Evolutionary conservation across 345 rosid genomes (phyloP).

Genomic region (Arabis hirsuta): DNA sequence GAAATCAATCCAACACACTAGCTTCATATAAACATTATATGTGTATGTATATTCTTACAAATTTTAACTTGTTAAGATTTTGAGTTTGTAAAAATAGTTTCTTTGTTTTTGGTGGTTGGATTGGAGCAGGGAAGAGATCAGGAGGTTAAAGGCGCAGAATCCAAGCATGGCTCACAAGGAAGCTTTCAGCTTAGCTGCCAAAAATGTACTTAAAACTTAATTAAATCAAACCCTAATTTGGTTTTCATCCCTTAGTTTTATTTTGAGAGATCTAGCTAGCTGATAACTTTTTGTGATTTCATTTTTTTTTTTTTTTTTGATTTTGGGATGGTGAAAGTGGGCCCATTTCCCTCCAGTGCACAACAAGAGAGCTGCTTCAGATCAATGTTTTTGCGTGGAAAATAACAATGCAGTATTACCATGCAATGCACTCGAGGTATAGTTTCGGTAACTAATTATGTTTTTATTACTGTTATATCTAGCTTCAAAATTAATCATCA

Average conservation of each 20-base stretch:
- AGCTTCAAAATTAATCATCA: not conserved
- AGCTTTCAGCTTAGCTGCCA: conserved; percentile 97
- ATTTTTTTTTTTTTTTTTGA: conserved; percentile 18
- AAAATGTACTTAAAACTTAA: conserved; percentile 58
- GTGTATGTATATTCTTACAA: not conserved
- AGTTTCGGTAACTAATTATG: conserved; percentile 5
- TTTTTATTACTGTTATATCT: not conserved
- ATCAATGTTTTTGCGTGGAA: conserved; percentile 40
- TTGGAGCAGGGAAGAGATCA: conserved; percentile 84
- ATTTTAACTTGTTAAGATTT: not conserved
- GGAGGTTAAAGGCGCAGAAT: conserved; percentile 88
- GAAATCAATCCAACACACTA: conserved; percentile 2
- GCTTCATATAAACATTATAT: not conserved
- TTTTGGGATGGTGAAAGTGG: conserved; percentile 64
- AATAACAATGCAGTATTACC: conserved; percentile 30
- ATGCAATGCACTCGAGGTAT: conserved; percentile 35
- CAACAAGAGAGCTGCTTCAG: conserved; percentile 52
- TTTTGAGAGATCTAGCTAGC: conserved; percentile 12
- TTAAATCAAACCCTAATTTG: not conserved
- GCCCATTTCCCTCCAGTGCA: conserved; percentile 81
- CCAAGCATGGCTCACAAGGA: conserved; percentile 96
- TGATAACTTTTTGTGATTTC: conserved; percentile 25
- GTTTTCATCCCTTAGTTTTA: not conserved
- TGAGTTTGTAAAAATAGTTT: not conserved
- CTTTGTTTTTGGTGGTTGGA: conserved; percentile 6